Evolutionary conservation across 352 stramenopile species (phyloP).

Genomic region (Pythium monospermum): DNA sequence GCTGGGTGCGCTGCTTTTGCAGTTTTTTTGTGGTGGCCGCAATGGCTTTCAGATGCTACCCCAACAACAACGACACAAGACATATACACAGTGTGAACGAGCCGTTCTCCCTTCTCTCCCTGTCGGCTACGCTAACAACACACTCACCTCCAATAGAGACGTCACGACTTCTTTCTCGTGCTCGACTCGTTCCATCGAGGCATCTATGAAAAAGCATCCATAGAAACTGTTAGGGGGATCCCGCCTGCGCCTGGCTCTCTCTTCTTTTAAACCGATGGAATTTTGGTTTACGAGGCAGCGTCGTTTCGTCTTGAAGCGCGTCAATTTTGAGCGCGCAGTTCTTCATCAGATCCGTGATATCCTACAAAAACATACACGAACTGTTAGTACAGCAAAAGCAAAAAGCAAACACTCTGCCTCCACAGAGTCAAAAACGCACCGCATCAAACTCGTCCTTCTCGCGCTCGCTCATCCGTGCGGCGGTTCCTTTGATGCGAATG

Average conservation of each 20-base stretch:
- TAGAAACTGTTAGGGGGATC: too few species aligned
- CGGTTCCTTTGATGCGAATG: slow-evolving; percentile 45
- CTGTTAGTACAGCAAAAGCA: not conserved
- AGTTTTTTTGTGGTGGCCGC: slow-evolving; percentile 59
- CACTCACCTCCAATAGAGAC: slow-evolving; percentile 56
- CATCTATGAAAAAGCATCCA: slow-evolving; percentile 4
- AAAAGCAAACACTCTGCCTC: not conserved
- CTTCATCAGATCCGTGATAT: slow-evolving; percentile 70
- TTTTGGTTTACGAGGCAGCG: slow-evolving; percentile 13
- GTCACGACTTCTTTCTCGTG: slow-evolving; percentile 70
- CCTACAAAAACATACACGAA: slow-evolving; percentile 22
- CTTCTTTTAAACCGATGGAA: not conserved
- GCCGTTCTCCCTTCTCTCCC: too few species aligned
- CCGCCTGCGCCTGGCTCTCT: too few species aligned
- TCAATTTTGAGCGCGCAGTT: slow-evolving; percentile 62
- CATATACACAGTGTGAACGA: too few species aligned
- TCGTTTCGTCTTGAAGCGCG: slow-evolving; percentile 34
- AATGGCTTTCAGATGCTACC: slow-evolving; percentile 58
- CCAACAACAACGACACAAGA: not conserved
- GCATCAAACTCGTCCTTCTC: slow-evolving; percentile 77
- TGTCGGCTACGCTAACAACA: too few species aligned
- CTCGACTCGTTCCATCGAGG: slow-evolving; percentile 23
- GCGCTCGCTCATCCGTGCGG: slow-evolving; percentile 56
- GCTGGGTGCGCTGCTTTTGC: slow-evolving; percentile 62
- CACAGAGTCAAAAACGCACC: slow-evolving; percentile 20